A percentile compares a stretch with the other conserved stretches of the same genome.
Conservation (phyloP, 2,329 filamentous ascomycete species). For the Byssochlamys sp. region DNA sequence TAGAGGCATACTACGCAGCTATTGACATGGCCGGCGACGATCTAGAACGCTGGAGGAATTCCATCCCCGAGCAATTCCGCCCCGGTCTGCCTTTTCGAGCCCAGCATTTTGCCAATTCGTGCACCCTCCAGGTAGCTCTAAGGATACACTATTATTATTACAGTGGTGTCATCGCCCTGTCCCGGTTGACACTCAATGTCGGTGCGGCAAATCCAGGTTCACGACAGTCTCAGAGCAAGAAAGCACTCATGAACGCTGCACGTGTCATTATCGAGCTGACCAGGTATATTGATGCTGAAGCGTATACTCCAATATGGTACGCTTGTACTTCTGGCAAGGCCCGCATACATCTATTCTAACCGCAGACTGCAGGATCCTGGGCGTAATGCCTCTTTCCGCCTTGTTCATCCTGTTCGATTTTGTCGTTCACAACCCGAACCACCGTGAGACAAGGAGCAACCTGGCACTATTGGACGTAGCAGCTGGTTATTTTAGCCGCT, state of each 20-base stretch:
- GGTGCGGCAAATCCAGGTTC: constrained; percentile 7
- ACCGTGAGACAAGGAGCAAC: constrained; percentile 27
- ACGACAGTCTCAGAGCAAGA: constrained; percentile 12
- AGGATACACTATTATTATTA: constrained; percentile 24
- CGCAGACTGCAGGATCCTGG: constrained; percentile 16
- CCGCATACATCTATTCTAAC: neutral
- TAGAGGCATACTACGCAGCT: constrained; percentile 5
- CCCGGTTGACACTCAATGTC: constrained; percentile 20
- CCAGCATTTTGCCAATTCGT: constrained; percentile 7
- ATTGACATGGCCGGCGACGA: constrained; percentile 16
- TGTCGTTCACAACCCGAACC: constrained; percentile 29
- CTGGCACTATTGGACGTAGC: constrained; percentile 34
- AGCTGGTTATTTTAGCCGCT: constrained; percentile 35
- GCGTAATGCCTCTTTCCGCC: constrained; percentile 27
- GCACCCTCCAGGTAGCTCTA: constrained; percentile 13
- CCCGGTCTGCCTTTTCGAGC: constrained; percentile 17
- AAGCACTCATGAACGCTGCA: constrained; percentile 21
- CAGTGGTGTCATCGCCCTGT: constrained; percentile 21
- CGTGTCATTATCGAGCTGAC: constrained; percentile 25
- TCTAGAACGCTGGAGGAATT: constrained; percentile 23
- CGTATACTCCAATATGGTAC: constrained; percentile 28
- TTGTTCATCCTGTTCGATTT: constrained; percentile 37
- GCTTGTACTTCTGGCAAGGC: constrained; percentile 1
- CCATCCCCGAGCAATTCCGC: constrained; percentile 21
- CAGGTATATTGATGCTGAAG: constrained; percentile 22